Conservation (phyloP, 2,329 filamentous ascomycete genomes). For the Aspergillus eucalypticola region DNA sequence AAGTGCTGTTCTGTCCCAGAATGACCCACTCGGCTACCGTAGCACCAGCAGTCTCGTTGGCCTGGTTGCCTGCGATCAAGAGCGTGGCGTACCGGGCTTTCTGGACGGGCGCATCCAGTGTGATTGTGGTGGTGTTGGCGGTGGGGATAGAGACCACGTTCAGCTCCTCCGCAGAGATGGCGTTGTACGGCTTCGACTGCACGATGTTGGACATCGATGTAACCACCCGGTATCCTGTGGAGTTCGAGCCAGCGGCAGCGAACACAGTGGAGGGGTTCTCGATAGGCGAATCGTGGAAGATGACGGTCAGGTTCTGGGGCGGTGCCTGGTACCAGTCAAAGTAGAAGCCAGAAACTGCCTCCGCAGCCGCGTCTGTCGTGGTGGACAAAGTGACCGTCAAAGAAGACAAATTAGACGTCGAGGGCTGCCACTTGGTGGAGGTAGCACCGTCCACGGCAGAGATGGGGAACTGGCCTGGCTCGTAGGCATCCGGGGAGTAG, state of each 20-base stretch:
- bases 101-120: conserved; percentile 34
- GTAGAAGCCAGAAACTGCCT: conserved; percentile 46
- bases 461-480: conserved; percentile 69
- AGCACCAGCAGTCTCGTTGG: conserved; percentile 42
- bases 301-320: conserved; percentile 55
- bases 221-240: conserved; percentile 25
- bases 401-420: conserved; percentile 52
- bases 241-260: conserved; percentile 6
- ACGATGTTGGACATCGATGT: conserved; percentile 31
- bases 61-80: conserved; percentile 47
- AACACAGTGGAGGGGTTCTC: conserved; percentile 15
- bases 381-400: conserved; percentile 57
- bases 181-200: conserved; percentile 40
- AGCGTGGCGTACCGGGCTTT: conserved; percentile 46
- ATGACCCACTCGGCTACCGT: conserved; percentile 53
- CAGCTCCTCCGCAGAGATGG: conserved; percentile 26
- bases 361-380: conserved; percentile 34
- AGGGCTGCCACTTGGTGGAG: conserved; percentile 68
- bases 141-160: conserved; percentile 39
- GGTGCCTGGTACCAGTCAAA: conserved; percentile 64
- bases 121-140: conserved; percentile 47
- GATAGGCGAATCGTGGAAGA: conserved; percentile 54
- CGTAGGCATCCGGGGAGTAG: conserved; percentile 49
- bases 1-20: conserved; percentile 26
- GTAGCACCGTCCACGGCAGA: conserved; percentile 66